Percentiles rank a stretch among this genome's conserved stretches.
Evolutionary conservation across 1,284 basidiomycete species (phyloP).

Genomic region (Leccinum pachyderme): DNA sequence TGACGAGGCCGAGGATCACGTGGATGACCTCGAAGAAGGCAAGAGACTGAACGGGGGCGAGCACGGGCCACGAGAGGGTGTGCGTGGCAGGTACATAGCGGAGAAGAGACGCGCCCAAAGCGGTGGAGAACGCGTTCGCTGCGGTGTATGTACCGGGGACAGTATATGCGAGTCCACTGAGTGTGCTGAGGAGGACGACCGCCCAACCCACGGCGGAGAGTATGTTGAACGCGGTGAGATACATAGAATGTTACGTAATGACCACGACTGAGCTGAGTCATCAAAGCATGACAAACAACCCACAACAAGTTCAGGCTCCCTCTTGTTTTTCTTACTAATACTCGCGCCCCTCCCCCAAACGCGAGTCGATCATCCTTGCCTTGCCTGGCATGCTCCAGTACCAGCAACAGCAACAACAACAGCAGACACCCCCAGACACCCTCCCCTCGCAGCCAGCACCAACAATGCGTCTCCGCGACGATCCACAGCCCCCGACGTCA

Average conservation of each 20-base stretch:
- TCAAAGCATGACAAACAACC: slow-evolving; percentile 18
- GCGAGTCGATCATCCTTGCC: slow-evolving; percentile 38
- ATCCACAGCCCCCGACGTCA: slow-evolving; percentile 32
- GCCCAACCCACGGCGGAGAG: slow-evolving; percentile 74
- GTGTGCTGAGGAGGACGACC: slow-evolving; percentile 50
- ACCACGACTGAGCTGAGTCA: slow-evolving; percentile 1
- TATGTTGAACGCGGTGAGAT: slow-evolving; percentile 79
- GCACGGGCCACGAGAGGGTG: slow-evolving; percentile 56
- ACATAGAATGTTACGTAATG: slow-evolving; percentile 37
- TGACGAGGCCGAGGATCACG: slow-evolving; percentile 79
- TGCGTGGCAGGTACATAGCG: slow-evolving; percentile 52
- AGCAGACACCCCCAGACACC: slow-evolving; percentile 31
- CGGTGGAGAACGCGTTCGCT: slow-evolving; percentile 24
- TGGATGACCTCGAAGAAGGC: slow-evolving; percentile 86
- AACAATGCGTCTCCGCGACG: slow-evolving; percentile 64
- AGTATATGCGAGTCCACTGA: slow-evolving; percentile 21
- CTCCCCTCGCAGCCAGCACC: slow-evolving; percentile 38
- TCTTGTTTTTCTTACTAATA: slow-evolving; percentile 36
- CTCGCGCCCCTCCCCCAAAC: slow-evolving; percentile 35
- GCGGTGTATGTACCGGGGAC: slow-evolving; percentile 14
- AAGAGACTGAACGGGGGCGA: slow-evolving; percentile 76
- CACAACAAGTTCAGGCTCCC: slow-evolving; percentile 16
- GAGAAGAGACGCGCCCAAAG: slow-evolving; percentile 34
- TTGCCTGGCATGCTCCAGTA: slow-evolving; percentile 37
- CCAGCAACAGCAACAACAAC: slow-evolving; percentile 28